Evolutionary conservation across 106 monocot species (phyloP).

Genomic region (Dioscorea dumetorum): DNA sequence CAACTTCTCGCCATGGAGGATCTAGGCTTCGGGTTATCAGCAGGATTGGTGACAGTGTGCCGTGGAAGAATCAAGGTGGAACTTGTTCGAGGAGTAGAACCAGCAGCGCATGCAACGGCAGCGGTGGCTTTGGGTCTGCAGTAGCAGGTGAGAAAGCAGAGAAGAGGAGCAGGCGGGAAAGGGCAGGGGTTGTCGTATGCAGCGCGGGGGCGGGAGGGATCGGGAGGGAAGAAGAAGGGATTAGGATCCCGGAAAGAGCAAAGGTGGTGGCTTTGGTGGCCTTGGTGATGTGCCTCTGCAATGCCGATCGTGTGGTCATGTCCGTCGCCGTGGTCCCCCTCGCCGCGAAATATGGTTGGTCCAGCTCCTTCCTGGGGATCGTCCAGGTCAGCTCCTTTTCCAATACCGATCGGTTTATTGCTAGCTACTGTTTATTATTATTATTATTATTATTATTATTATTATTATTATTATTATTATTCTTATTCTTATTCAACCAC

Average conservation of each 20-base stretch:
- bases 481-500: no score
- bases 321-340: slow-evolving; percentile 84
- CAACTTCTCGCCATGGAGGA: background rate
- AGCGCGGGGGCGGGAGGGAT: slow-evolving; percentile 27
- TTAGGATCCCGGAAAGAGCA: slow-evolving; percentile 42
- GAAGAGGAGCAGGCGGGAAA: background rate
- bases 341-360: slow-evolving; percentile 67
- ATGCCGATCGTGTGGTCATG: slow-evolving; percentile 91
- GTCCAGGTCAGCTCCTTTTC: slow-evolving; percentile 45
- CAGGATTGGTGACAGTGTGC: no score
- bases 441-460: no score
- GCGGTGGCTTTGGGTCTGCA: background rate
- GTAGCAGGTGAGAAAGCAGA: background rate
- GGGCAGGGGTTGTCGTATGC: slow-evolving; percentile 3
- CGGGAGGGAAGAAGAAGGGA: slow-evolving; percentile 6
- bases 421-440: no score
- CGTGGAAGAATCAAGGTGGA: no score
- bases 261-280: slow-evolving; percentile 64
- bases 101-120: background rate
- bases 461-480: no score
- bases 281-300: slow-evolving; percentile 71
- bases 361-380: slow-evolving; percentile 70
- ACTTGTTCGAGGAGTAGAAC: background rate
- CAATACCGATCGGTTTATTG: no score
- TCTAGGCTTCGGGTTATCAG: background rate